Evolutionary conservation across 352 stramenopile species (phyloP), one percentile per base, ranked within the genome.

Genomic region (Aphanomyces euteiches): DNA sequence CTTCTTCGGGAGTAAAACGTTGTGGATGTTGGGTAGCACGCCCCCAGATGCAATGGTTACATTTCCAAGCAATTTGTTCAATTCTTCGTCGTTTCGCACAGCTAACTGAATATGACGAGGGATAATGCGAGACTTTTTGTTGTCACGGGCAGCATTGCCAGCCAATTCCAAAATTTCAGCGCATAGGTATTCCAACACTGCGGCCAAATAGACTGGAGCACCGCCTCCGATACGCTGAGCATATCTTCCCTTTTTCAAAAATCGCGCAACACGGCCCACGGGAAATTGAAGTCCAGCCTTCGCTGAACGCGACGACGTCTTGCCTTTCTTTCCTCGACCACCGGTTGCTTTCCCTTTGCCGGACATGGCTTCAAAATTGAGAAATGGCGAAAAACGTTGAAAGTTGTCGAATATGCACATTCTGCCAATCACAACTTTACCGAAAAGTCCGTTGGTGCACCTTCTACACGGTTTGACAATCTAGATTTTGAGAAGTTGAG

Each of bases 1-100:
- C 80, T 96, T 96, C 79, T 96, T 96, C 8, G 90, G 89, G 58
- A 97, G 76, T 47, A 91, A 79, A 47, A 98, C 92, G 10, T 87
- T 88, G 79, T 98, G 94, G 74, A 98, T 98, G 82, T 98, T 98
- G 34, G 95, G 95, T 61, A 98, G 83, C 13, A 98, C 95, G 96
- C 95, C 95, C 70, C 96, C 96, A 47, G 87, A 87, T 40, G 96
- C 93, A 78, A 98, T 98, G 53, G 95, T 98, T 19, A 98, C 93
- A 65, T 88, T 81, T 68, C 93, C 92, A 3, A 98, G 78, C 50
- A 98, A 79, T 77, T 97, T 97, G 87, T 98, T 98, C 73, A 98
- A 78, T 80, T 98, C 95, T 78, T 98, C 95, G 76, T 98, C 94
- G 69, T 83, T 83, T 60, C 79, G 93, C 4, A 98, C 87, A 47